phyloP scores from a whole-genome alignment of 495 filamentous ascomycete species.

The Aspergillus taichungensis region DNA sequence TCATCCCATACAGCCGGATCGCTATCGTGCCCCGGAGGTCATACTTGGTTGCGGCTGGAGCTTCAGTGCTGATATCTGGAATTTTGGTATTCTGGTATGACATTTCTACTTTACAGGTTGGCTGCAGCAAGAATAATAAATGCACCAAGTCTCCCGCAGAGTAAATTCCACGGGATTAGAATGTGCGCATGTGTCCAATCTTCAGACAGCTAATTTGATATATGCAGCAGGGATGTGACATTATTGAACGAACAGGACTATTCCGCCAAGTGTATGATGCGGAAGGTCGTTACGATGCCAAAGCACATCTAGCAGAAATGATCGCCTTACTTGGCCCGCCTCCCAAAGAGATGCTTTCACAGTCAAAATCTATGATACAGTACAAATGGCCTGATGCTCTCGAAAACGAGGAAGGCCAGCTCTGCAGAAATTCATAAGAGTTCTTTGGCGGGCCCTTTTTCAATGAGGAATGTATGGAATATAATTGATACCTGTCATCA shows the following conservation, averaged over 20 bases:
- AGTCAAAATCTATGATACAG: constrained; percentile 11
- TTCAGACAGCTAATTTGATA: too few species aligned
- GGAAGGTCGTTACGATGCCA: constrained; percentile 10
- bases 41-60: constrained; percentile 25
- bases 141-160: too few species aligned
- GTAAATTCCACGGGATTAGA: too few species aligned
- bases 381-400: constrained; percentile 8
- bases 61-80: constrained; percentile 31
- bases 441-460: constrained; percentile 14
- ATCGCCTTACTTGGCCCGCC: constrained; percentile 32
- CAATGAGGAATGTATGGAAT: constrained; percentile 5
- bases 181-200: too few species aligned
- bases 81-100: constrained; percentile 31
- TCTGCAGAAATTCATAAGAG: constrained; percentile 8
- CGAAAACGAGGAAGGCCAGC: constrained; percentile 2
- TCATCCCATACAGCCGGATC: constrained; percentile 25
- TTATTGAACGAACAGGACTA: constrained; percentile 29
- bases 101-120: background rate
- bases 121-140: too few species aligned
- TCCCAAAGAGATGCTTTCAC: constrained; percentile 22
- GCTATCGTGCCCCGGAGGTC: constrained; percentile 32
- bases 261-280: constrained; percentile 21
- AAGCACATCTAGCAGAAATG: constrained; percentile 29
- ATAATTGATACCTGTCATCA: background rate
- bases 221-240: constrained; percentile 27